These are phyloP conservation scores for Patellifolia procumbens DNA, from an alignment of 179 eudicot species.

Conservation along the genomic window DNA sequence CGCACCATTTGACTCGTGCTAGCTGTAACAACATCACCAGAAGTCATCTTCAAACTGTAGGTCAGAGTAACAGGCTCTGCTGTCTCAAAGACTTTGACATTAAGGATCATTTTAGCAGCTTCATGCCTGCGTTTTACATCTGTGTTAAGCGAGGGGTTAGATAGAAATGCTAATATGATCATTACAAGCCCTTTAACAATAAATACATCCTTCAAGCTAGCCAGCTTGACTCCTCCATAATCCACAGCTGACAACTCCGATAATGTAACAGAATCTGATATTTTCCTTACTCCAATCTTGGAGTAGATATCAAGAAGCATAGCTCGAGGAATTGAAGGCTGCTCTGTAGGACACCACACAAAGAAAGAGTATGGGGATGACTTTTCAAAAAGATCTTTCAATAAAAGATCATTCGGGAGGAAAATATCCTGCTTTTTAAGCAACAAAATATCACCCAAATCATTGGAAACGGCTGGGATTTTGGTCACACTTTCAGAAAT, in stretches of 20 bases:
- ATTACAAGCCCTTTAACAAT: constrained; percentile 48
- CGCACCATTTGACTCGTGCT: constrained; percentile 44
- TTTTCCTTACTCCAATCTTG: constrained; percentile 50
- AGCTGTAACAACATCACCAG: constrained; percentile 44
- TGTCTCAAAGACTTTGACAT: constrained; percentile 42
- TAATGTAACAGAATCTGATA: constrained; percentile 46
- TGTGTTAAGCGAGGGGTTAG: constrained; percentile 38
- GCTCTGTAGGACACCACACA: constrained; percentile 61
- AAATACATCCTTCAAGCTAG: constrained; percentile 31
- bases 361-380: constrained; percentile 41
- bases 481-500: constrained; percentile 38
- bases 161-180: constrained; percentile 62
- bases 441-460: constrained; percentile 34
- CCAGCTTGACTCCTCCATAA: constrained; percentile 23
- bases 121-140: constrained; percentile 46
- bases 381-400: constrained; percentile 51
- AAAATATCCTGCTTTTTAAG: constrained; percentile 46
- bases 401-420: constrained; percentile 61
- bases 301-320: constrained; percentile 49
- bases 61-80: constrained; percentile 35
- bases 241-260: constrained; percentile 25
- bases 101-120: constrained; percentile 37
- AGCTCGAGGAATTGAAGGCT: constrained; percentile 34
- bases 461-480: constrained; percentile 46
- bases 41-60: constrained; percentile 41